Percentiles rank a stretch among this genome's conserved stretches.
Evolutionary conservation across 257 asterid species (phyloP).

Genomic region (Verbena officinalis): DNA sequence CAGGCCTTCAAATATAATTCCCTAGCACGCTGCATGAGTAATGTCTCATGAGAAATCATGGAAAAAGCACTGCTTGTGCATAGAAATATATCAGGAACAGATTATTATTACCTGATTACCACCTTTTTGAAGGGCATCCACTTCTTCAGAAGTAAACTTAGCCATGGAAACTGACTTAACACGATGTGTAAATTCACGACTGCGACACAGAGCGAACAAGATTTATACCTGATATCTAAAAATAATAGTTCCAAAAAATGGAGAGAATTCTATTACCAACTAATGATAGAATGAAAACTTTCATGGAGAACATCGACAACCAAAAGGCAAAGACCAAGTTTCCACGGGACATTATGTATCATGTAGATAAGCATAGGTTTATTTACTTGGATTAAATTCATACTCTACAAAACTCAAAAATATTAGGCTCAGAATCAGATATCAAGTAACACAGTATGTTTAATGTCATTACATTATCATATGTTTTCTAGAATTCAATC

Average conservation of each 20-base stretch:
- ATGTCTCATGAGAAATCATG: slow-evolving; percentile 15
- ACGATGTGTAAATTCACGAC: slow-evolving; percentile 99
- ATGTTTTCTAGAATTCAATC: slow-evolving; percentile 7
- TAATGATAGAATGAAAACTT: not conserved
- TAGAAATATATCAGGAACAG: slow-evolving; percentile 13
- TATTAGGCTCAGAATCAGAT: slow-evolving; percentile 9
- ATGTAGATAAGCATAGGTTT: slow-evolving; percentile 14
- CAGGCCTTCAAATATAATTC: slow-evolving; percentile 73
- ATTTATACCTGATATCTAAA: slow-evolving; percentile 20
- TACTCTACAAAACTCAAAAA: not conserved
- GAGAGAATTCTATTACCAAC: slow-evolving; percentile 1
- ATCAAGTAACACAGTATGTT: not conserved
- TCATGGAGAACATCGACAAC: not conserved
- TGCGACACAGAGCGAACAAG: slow-evolving; percentile 41
- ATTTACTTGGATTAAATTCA: slow-evolving; percentile 1
- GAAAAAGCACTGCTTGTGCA: slow-evolving; percentile 12
- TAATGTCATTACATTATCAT: slow-evolving; percentile 9
- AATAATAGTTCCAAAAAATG: slow-evolving; percentile 5
- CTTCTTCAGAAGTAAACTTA: slow-evolving; percentile 87
- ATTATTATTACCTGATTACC: slow-evolving; percentile 84
- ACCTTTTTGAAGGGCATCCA: slow-evolving; percentile 93
- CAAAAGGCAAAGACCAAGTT: not conserved
- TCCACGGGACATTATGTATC: not conserved
- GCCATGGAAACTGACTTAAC: slow-evolving; percentile 99
- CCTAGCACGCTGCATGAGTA: slow-evolving; percentile 82